A percentile compares a stretch with the other conserved stretches of the same genome.
Conservation (phyloP, 371 early-diverging fungal genomes). For the Choanephora cucurbitarum region DNA sequence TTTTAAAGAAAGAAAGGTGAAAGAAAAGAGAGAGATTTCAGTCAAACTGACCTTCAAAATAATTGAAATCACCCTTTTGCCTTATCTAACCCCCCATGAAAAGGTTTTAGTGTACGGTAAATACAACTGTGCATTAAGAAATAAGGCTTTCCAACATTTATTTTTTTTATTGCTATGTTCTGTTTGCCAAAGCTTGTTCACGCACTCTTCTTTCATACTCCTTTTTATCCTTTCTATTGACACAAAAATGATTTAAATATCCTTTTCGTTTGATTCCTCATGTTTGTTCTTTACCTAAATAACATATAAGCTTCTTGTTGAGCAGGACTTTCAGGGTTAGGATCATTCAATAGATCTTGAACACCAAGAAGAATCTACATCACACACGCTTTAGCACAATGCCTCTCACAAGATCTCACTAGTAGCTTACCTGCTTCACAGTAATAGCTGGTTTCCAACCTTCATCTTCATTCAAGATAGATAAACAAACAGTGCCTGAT, state of each 20-base stretch:
- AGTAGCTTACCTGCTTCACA: slow-evolving; percentile 84
- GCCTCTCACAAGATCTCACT: background rate
- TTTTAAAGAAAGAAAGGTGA: no score
- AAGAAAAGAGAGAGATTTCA: no score
- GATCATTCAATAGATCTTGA: slow-evolving; percentile 95
- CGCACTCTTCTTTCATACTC: slow-evolving; percentile 79
- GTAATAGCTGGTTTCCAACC: slow-evolving; percentile 99
- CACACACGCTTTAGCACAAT: background rate
- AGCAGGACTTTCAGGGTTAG: slow-evolving; percentile 96
- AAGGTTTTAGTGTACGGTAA: no score
- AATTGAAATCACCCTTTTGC: no score
- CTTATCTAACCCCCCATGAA: no score
- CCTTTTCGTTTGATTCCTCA: background rate
- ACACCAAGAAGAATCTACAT: slow-evolving; percentile 81
- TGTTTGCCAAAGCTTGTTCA: slow-evolving; percentile 68
- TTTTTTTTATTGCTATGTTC: slow-evolving; percentile 26
- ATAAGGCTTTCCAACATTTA: no score
- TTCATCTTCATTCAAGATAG: slow-evolving; percentile 96
- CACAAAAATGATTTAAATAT: background rate
- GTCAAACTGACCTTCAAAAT: no score
- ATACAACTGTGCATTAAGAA: no score
- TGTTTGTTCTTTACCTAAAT: slow-evolving; percentile 57
- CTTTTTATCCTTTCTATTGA: slow-evolving; percentile 56
- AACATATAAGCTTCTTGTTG: slow-evolving; percentile 92
- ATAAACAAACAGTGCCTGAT: slow-evolving; percentile 98